Base-by-base conservation (phyloP, 2,329 filamentous ascomycete species). In the Fusarium beomiforme region DNA sequence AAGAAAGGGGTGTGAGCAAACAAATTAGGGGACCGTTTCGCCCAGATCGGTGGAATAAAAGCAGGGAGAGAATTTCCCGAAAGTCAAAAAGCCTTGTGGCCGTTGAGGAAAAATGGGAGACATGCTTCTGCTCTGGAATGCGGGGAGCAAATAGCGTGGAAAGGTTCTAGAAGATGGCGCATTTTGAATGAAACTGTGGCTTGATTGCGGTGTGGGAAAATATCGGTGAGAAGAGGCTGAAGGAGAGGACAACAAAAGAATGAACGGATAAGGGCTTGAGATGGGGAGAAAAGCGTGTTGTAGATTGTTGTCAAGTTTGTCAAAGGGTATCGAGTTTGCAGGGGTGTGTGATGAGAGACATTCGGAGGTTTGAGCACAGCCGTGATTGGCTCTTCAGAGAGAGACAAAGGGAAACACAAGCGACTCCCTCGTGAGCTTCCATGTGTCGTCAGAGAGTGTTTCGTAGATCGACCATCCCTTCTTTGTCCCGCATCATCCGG, bases 121-220 rank as follows among this genome's bases (percentile, higher is more conserved):
- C n/a, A 42, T 23, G 49, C 26, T 29, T 59, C 12, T 49, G 17
- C 23, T 44, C 47, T 71, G 69, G 69, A 72, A 71, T 71, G 69
- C 69, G 65, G 69, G 69, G 70, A 63, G 44, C 17, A 24, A 13
- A 33, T 39, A 36, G 47, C 33, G 19, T 37, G 33, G 16, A 44
- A 44, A n/a, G 33, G 41, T 59, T 71, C 59, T 24, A 39, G 65
- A 70, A 72, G 12, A 62, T 46, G 57, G 49, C 17, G 49, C 43
- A 21, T 42, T 59, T 66, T 31, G 17, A 34, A 34, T 11, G 36
- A 21, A 43, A 51, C 21, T 33, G 55, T 66, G 69, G 51, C 64
- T 69, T 57, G 29, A 17, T 44, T 69, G 46, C 55, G 64, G 55
- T 62, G 69, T 39, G 51, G 11, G 10, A 34, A 11, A 39, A 56